Conservation (phyloP, 2,329 filamentous ascomycete species). For the Tolypocladium tropicale region DNA sequence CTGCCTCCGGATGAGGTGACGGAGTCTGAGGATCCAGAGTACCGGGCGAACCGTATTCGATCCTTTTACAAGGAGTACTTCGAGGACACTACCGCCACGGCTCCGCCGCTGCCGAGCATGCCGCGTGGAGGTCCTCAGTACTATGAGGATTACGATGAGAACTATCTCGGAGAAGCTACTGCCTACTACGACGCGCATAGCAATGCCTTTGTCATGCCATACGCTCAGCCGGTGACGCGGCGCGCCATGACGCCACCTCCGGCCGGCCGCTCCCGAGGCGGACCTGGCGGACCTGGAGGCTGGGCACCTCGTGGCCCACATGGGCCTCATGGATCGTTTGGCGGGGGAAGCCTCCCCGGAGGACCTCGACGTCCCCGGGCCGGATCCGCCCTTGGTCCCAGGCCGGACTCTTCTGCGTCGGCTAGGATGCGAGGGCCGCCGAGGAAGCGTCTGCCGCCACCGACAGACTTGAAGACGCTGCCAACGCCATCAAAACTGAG, state of each 20-base stretch:
- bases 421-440: constrained; percentile 31
- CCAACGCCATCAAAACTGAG: constrained; percentile 78
- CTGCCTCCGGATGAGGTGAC: constrained; percentile 75
- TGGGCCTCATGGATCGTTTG: constrained; percentile 37
- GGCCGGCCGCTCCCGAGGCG: constrained; percentile 33
- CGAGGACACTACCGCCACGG: constrained; percentile 58
- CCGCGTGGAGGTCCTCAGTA: constrained; percentile 34
- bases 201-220: constrained; percentile 69
- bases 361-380: constrained; percentile 45
- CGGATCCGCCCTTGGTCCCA: constrained; percentile 25
- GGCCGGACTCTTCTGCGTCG: constrained; percentile 55
- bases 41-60: constrained; percentile 88
- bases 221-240: constrained; percentile 73
- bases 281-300: constrained; percentile 12
- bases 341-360: constrained; percentile 35
- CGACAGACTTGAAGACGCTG: constrained; percentile 60
- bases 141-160: constrained; percentile 66
- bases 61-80: constrained; percentile 99
- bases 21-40: constrained; percentile 80
- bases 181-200: constrained; percentile 56
- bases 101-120: constrained; percentile 28
- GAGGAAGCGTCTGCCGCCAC: constrained; percentile 54
- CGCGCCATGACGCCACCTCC: constrained; percentile 95
- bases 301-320: constrained; percentile 20
- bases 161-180: constrained; percentile 57